Evolutionary conservation across 805 yeast genomes (phyloP).

Genomic region (Starmerella vaccinii): DNA sequence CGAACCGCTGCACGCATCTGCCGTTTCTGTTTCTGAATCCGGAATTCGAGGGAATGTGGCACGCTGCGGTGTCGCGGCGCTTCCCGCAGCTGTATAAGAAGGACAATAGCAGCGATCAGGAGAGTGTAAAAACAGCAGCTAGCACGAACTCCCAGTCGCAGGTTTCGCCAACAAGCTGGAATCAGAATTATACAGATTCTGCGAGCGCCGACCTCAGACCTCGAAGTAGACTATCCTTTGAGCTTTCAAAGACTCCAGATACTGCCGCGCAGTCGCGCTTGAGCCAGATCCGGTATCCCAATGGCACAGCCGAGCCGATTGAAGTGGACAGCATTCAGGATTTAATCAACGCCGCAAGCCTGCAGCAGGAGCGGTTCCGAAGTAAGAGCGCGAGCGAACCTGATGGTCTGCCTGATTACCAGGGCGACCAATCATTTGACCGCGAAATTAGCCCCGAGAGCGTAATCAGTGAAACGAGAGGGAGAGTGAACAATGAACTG

Average conservation of each 20-base stretch:
- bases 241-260: neutral
- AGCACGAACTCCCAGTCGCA: neutral
- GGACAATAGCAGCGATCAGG: neutral
- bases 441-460: conserved; percentile 5
- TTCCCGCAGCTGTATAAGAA: conserved; percentile 8
- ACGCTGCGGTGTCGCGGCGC: conserved; percentile 4
- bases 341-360: neutral
- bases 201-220: neutral
- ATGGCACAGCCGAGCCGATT: neutral
- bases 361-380: neutral
- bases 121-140: neutral
- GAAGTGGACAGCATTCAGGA: neutral
- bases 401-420: neutral
- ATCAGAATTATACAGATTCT: neutral
- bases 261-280: neutral
- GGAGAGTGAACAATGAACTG: neutral
- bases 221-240: neutral
- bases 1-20: conserved; percentile 53
- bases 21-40: conserved; percentile 15
- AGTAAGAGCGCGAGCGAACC: neutral
- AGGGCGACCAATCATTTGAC: neutral
- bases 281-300: neutral
- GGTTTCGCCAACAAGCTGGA: neutral
- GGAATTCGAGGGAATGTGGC: conserved; percentile 14
- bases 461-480: neutral